phyloP scores from a whole-genome alignment of 257 asterid genomes.

The Solanum appendiculatum region DNA sequence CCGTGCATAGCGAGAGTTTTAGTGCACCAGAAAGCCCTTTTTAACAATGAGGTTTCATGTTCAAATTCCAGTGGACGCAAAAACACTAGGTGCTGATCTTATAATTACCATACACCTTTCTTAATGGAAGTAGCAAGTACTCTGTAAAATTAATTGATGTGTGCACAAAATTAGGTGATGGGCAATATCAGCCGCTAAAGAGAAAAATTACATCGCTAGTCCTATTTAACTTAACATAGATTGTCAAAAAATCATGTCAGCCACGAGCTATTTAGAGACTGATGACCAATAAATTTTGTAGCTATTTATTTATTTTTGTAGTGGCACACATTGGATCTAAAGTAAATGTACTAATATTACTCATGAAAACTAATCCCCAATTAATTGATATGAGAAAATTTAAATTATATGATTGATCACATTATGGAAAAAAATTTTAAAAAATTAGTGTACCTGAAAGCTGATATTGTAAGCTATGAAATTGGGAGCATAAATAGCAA shows the following conservation, averaged over 20 bases:
- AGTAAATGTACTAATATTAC: neutral
- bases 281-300: neutral
- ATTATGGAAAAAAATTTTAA: neutral
- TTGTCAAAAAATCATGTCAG: too few relatives aligned
- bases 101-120: neutral
- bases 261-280: neutral
- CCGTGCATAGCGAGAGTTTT: too few relatives aligned
- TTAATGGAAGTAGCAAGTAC: neutral
- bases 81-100: too few relatives aligned
- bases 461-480: slow-evolving; percentile 74
- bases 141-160: neutral
- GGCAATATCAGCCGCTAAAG: too few relatives aligned
- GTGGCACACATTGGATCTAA: neutral
- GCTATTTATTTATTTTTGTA: neutral
- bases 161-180: too few relatives aligned
- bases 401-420: neutral
- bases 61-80: too few relatives aligned
- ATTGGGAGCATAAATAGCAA: slow-evolving; percentile 38
- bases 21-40: too few relatives aligned
- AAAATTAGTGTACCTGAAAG: slow-evolving; percentile 39
- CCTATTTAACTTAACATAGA: too few relatives aligned
- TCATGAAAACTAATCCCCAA: neutral
- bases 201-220: neutral
- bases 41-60: too few relatives aligned
- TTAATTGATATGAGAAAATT: neutral